These are phyloP conservation scores for Acanthamoeba healyi DNA, from an alignment of 208 protist species.

Conservation along the genomic window DNA sequence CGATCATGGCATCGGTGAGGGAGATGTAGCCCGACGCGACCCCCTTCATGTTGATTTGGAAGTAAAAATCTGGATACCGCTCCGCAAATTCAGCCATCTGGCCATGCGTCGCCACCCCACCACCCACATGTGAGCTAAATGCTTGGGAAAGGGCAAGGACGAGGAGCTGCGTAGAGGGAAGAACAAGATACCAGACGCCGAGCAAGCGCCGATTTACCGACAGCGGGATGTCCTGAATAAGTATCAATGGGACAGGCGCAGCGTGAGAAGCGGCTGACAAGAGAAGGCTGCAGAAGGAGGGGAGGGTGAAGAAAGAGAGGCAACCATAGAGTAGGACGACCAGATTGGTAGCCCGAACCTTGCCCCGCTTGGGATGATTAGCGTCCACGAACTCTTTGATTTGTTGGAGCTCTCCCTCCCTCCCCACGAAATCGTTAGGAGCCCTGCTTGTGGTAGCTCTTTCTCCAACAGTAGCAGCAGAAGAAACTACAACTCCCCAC, in stretches of 20 bases:
- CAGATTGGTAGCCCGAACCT: background rate
- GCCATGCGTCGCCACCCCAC: background rate
- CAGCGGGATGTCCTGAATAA: constrained; percentile 32
- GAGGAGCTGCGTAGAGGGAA: no score
- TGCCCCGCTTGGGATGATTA: background rate
- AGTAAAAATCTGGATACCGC: constrained; percentile 27
- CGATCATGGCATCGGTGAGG: constrained; percentile 65
- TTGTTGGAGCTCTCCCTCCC: constrained; percentile 57
- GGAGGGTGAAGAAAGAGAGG: no score
- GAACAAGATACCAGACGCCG: background rate
- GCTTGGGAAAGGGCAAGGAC: no score
- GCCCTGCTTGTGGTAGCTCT: background rate
- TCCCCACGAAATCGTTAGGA: constrained; percentile 50
- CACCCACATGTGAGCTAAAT: no score
- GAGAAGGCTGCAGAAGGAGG: no score
- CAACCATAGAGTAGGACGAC: constrained; percentile 65
- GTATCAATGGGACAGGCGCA: no score
- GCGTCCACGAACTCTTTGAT: constrained; percentile 57
- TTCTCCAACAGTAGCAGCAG: background rate
- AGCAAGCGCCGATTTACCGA: constrained; percentile 55
- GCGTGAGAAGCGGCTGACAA: no score
- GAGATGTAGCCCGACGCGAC: constrained; percentile 29
- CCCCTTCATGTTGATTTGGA: constrained; percentile 43
- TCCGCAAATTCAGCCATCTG: constrained; percentile 21
- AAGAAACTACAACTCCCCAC: no score